Conservation (phyloP, 2,329 filamentous ascomycete genomes). For the Cercospora zeae-maydis region DNA sequence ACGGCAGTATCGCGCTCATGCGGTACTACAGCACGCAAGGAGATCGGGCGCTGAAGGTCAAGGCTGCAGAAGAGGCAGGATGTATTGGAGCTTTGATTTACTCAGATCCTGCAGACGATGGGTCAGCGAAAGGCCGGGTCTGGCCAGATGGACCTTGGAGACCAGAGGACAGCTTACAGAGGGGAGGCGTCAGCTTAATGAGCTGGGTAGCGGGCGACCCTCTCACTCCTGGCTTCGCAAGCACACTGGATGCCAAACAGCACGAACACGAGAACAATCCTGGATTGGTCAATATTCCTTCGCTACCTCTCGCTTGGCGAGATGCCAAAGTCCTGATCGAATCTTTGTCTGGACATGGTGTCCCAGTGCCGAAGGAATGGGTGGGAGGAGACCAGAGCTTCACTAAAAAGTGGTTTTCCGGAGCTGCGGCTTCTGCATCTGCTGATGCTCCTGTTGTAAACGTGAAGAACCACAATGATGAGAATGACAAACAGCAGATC, state of each 20-base stretch:
- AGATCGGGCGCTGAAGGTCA: constrained; percentile 77
- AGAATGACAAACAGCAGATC: constrained; percentile 75
- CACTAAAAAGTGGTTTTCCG: constrained; percentile 73
- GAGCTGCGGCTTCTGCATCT: constrained; percentile 36
- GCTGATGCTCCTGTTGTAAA: constrained; percentile 61
- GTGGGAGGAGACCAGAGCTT: constrained; percentile 66
- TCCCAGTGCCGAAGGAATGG: constrained; percentile 68
- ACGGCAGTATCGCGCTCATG: constrained; percentile 80
- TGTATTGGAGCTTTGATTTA: constrained; percentile 88
- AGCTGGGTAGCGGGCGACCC: constrained; percentile 85
- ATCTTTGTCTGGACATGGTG: constrained; percentile 70
- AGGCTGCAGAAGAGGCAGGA: constrained; percentile 81
- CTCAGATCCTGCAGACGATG: constrained; percentile 82
- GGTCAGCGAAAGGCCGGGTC: constrained; percentile 58
- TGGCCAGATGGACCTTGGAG: constrained; percentile 77
- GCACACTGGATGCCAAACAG: constrained; percentile 61
- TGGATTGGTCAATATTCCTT: constrained; percentile 79
- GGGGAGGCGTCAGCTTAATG: constrained; percentile 74
- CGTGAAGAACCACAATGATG: constrained; percentile 82
- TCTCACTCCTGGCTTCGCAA: constrained; percentile 84
- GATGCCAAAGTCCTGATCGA: constrained; percentile 79
- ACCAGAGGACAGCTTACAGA: constrained; percentile 76
- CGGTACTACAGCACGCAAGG: constrained; percentile 71
- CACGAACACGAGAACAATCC: constrained; percentile 66
- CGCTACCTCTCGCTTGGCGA: constrained; percentile 82